Conservation (phyloP, 2,329 filamentous ascomycete genomes). For the Pseudogymnoascus pannorum region DNA sequence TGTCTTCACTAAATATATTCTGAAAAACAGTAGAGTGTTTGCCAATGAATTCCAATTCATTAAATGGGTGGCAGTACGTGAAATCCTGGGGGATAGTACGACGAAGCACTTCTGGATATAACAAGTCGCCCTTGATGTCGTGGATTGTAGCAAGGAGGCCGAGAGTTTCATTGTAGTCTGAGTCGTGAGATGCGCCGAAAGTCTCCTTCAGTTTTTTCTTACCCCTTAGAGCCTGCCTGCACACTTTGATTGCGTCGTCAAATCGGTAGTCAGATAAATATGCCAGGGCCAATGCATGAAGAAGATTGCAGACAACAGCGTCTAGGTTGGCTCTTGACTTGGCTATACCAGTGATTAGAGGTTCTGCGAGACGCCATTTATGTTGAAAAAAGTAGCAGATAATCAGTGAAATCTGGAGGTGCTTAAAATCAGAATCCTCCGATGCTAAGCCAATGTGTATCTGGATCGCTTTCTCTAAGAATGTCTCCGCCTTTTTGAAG, state of each 20-base stretch:
- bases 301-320: constrained; percentile 19
- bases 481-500: constrained; percentile 21
- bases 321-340: constrained; percentile 14
- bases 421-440: constrained; percentile 10
- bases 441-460: constrained; percentile 7
- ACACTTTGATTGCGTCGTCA: constrained; percentile 21
- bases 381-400: constrained; percentile 22
- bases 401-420: constrained; percentile 20
- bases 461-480: constrained; percentile 19
- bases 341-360: constrained; percentile 16
- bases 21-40: constrained; percentile 9
- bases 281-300: constrained; percentile 22
- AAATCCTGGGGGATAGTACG: constrained; percentile 10
- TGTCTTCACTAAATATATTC: constrained; percentile 10
- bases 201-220: constrained; percentile 20
- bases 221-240: constrained; percentile 19
- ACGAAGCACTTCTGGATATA: constrained; percentile 21
- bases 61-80: constrained; percentile 8
- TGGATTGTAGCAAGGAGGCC: constrained; percentile 23
- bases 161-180: constrained; percentile 20
- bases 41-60: constrained; percentile 12
- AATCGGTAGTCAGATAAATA: constrained; percentile 20
- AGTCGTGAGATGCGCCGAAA: constrained; percentile 9
- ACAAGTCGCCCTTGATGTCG: constrained; percentile 21
- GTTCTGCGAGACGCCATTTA: constrained; percentile 19